Conservation (phyloP, 345 rosid genomes). For the Aethionema arabicum region DNA sequence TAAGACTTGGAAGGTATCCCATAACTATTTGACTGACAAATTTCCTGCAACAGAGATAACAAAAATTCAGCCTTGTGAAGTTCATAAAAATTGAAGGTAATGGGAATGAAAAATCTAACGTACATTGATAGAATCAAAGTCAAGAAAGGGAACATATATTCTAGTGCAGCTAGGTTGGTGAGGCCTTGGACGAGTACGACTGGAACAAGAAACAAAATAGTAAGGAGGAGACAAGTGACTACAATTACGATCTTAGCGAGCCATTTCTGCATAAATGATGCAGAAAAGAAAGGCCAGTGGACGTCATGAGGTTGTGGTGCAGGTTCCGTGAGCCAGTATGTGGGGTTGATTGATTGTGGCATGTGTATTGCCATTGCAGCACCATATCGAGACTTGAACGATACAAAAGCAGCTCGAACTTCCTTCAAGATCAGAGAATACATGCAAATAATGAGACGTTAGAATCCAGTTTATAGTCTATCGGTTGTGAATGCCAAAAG, state of each 20-base stretch:
- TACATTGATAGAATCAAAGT: conserved; percentile 68
- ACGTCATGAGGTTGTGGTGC: conserved; percentile 91
- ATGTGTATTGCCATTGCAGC: conserved; percentile 75
- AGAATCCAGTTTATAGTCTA: neutral
- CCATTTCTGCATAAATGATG: conserved; percentile 85
- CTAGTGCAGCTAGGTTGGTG: conserved; percentile 76
- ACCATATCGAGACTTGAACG: conserved; percentile 85
- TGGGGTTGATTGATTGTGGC: conserved; percentile 82
- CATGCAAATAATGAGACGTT: conserved; percentile 21
- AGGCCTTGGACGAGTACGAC: conserved; percentile 95
- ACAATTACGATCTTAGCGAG: conserved; percentile 65
- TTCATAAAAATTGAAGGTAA: conserved; percentile 5
- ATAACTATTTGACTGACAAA: conserved; percentile 71
- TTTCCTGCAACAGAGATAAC: conserved; percentile 58
- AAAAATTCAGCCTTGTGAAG: conserved; percentile 15
- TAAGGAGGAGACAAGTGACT: conserved; percentile 70
- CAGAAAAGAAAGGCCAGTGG: conserved; percentile 93
- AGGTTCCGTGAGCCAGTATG: conserved; percentile 79
- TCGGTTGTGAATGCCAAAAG: neutral
- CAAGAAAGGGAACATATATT: conserved; percentile 75
- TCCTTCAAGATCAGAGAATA: conserved; percentile 49
- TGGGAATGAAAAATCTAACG: conserved; percentile 30
- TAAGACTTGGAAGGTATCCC: conserved; percentile 93
- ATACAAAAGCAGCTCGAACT: conserved; percentile 92
- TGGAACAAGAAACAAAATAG: conserved; percentile 81